Evolutionary conservation across 768 basidiomycete species (phyloP), one percentile per base, ranked within the genome.

Genomic region (Rickenella mellea): DNA sequence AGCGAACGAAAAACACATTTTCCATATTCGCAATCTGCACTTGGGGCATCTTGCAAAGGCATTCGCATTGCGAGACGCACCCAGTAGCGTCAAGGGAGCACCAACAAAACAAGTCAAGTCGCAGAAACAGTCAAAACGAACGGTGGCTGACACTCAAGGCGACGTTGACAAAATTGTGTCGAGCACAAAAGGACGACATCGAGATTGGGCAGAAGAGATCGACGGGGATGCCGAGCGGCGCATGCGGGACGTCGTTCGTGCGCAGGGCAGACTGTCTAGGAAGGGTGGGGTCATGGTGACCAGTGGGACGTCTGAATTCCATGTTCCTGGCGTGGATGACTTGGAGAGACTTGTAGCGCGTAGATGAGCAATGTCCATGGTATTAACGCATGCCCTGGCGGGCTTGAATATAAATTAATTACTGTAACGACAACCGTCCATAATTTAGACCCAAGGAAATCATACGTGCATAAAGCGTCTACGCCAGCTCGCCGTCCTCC

Each of bases 31-130:
- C 12, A 78, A 94, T 56, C 71, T 98, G 7, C 96, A 99, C 56
- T 73, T 96, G 32, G 96, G 96, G 1, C 96, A 99, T 66, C 63
- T 90, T 35, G 90, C 92, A 12, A 93, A 94, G 61, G 78, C 90
- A 1, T 94, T 94, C 54, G 87, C 86, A 1, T 68, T 93, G 48
- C 83, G 91, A 24, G 91, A 93, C 22, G 83, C 91, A 7, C 90
- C 91, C 1, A 66, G 56, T 20, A 53, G 53, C 2, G 55, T 73
- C 41, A 58, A 32, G n/a, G 48, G 45, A 32, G 47, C 48, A 8
- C 35, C 31, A n/a, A 43, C 44, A 32, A 59, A 50, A 41, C 56
- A 61, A 39, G 22, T 35, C 15, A 40, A 1, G 2, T 17, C 47
- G 12, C 46, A 28, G 52, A 53, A 35, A 35, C n/a, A 25, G 40